Evolutionary conservation across 2,329 filamentous ascomycete genomes (phyloP), one percentile per base, ranked within the genome.

Genomic region (Aschersonia sp.): DNA sequence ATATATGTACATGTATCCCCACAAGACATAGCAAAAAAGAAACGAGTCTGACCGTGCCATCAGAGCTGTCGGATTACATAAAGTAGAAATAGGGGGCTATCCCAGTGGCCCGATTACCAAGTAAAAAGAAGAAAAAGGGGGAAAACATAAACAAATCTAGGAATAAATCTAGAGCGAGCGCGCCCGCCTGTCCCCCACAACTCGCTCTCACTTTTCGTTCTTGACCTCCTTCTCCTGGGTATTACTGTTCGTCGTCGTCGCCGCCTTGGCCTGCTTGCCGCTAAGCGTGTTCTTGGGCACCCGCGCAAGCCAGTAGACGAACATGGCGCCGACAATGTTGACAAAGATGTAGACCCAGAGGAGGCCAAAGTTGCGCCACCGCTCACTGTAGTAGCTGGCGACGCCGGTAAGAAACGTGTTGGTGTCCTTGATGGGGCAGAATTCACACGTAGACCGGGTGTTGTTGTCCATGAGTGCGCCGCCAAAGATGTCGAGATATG

Each of bases 291-390:
- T 73, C 60, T 72, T 74, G 5, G 70, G 69, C 48, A 74, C 66
- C 37, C 71, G 63, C 1, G 63, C 67, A 48, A 75, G 58, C 70
- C 71, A 81, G 56, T 81, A 82, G 37, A 81, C 56, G 3, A 66
- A 58, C 41, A 81, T 59, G 0, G 77, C 74, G 0, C 67, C 74
- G 32, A 61, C 60, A n/a, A 79, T 60, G 56, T 82, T 82, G 58
- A 81, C 77, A 10, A 68, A 58, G 48, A 80, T 69, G 50, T 76
- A 83, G 0, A 68, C 71, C 66, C 74, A 80, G 46, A 80, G 63
- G 30, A 84, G 62, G 2, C 79, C 82, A 57, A 81, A 82, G 59
- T 87, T 83, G 49, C 81, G 72, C 81, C 81, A 87, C 30, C 79
- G 66, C 31, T 83, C 66, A 31, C 52, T 58, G 58, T 81, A 85